Percentiles rank a stretch among this genome's conserved stretches.
phyloP scores from a whole-genome alignment of 768 basidiomycete genomes.

The Cystobasidiopsis lactophilus region DNA sequence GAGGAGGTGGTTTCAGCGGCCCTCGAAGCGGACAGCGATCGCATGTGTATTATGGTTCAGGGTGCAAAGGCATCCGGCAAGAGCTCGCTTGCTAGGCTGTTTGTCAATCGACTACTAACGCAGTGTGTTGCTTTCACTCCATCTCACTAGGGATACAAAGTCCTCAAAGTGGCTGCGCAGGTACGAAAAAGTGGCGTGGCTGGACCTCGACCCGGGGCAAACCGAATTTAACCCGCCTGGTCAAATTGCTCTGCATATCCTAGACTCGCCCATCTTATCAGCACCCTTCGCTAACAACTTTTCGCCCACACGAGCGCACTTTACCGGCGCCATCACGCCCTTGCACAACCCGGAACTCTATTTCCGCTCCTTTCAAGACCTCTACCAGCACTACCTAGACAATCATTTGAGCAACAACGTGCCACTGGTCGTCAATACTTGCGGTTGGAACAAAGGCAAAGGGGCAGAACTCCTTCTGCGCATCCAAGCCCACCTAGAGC shows the following conservation, averaged over 20 bases:
- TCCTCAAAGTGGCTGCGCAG: conserved; percentile 24
- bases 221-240: conserved; percentile 80
- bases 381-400: conserved; percentile 42
- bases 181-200: conserved; percentile 59
- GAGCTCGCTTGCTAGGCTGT: conserved; percentile 56
- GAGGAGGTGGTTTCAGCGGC: too few relatives aligned
- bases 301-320: conserved; percentile 52
- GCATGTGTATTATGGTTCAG: conserved; percentile 38
- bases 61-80: conserved; percentile 78
- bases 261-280: conserved; percentile 49
- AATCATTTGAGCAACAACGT: conserved; percentile 28
- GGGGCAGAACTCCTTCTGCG: conserved; percentile 53
- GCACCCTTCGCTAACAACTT: conserved; percentile 68
- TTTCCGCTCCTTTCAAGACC: conserved; percentile 42
- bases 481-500: conserved; percentile 44
- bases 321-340: conserved; percentile 56
- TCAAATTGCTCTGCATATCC: conserved; percentile 52
- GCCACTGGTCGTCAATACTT: conserved; percentile 80
- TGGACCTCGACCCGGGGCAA: conserved; percentile 86
- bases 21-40: too few relatives aligned
- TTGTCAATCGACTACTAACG: conserved; percentile 45
- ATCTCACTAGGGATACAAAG: conserved; percentile 2
- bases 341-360: conserved; percentile 55
- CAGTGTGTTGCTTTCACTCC: conserved; percentile 34
- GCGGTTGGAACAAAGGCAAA: conserved; percentile 90